Evolutionary conservation across 2,329 filamentous ascomycete species (phyloP), one percentile per base, ranked within the genome.

Genomic region (Amauroascus niger): DNA sequence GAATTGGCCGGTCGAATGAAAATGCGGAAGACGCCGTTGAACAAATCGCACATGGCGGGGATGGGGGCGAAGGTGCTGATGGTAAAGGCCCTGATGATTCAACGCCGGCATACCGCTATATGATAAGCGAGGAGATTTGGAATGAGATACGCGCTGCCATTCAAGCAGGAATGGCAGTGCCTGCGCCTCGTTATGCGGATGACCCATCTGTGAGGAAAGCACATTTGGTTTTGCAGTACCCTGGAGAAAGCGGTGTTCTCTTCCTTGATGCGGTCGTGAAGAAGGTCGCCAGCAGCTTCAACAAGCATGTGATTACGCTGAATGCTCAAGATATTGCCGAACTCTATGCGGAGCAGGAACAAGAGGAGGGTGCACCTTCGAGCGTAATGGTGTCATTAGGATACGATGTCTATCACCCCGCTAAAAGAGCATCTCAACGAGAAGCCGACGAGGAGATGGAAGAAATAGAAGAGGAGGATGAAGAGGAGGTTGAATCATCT

Each of bases 261-360:
- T 76, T 78, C 57, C 68, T 87, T 33, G 77, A 83, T 58, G 68
- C 72, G 2, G 71, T 87, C n/a, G 78, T 90, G 1, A 75, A 80
- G 55, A 76, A 80, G 49, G 71, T 85, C 41, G 85, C 86, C 0
- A 71, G 72, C 11, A 76, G 81, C 32, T 71, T 86, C 71, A 61
- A 65, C 11, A 64, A 69, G 26, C 68, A 74, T 57, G 49, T 74
- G 49, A 63, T 74, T 43, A 72, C 68, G 0, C 63, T 75, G 44
- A 70, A 73, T 58, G 71, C 71, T 14, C 71, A 73, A 57, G 73
- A 75, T 60, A 73, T 74, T 55, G 69, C 71, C 24, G 67, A 73
- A 56, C 58, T 74, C 9, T 71, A 59, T 28, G 44, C 64, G 35
- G 68, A 76, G 56, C 70, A 74, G 41, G 69, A 70, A 39, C 59